Conservation (phyloP, 768 basidiomycete genomes). For the Hygrophoropsis aurantiaca region DNA sequence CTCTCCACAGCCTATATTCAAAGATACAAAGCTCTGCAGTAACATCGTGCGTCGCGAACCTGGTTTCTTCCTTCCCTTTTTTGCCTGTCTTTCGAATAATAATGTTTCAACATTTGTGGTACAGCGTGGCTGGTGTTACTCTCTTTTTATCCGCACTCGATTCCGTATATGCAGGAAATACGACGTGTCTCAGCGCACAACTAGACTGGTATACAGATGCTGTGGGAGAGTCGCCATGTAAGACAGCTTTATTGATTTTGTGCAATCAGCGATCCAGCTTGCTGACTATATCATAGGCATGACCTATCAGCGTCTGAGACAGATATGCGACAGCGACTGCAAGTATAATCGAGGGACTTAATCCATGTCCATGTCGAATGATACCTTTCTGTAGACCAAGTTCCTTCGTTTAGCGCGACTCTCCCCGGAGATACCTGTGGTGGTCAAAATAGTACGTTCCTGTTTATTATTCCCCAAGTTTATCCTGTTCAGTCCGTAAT, state of each 20-base stretch:
- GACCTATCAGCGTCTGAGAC: constrained; percentile 22
- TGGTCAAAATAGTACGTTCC: too few species aligned
- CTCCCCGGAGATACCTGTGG: constrained; percentile 1
- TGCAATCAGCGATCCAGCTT: background rate
- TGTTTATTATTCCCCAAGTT: too few species aligned
- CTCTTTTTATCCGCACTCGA: too few species aligned
- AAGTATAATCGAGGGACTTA: background rate
- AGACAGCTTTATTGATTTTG: background rate
- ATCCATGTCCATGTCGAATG: background rate
- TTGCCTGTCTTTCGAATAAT: too few species aligned
- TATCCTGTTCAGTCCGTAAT: too few species aligned
- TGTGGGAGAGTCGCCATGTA: constrained; percentile 23
- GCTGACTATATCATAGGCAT: constrained; percentile 9
- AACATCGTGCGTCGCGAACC: too few species aligned
- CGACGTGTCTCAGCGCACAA: constrained; percentile 10
- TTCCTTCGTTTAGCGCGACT: background rate
- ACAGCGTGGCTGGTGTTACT: too few species aligned
- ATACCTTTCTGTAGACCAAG: too few species aligned
- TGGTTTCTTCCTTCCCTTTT: too few species aligned
- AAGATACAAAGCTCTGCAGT: too few species aligned
- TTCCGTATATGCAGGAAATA: constrained; percentile 15
- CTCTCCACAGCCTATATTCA: too few species aligned
- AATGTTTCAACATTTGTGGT: too few species aligned
- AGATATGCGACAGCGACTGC: constrained; percentile 18
- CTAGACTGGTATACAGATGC: constrained; percentile 22